These are phyloP conservation scores for Paramecium sexaurelia DNA, from an alignment of 73 alveolate genomes.

Conservation along the genomic window DNA sequence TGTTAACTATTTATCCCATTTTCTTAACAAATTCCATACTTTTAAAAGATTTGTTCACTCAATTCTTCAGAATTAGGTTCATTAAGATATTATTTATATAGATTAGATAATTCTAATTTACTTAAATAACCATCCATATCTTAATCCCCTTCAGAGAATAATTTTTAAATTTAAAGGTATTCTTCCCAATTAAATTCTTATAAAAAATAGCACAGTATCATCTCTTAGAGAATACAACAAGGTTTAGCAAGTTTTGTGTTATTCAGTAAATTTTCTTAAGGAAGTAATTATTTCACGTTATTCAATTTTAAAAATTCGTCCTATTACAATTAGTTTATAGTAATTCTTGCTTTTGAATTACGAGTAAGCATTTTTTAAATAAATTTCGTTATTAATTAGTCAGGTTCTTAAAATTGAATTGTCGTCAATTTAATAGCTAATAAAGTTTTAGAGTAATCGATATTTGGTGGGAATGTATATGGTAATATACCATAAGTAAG, in stretches of 20 bases:
- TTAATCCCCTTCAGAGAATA: conserved; percentile 16
- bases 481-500: background rate
- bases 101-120: background rate
- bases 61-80: background rate
- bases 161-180: background rate
- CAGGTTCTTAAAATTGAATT: background rate
- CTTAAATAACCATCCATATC: conserved; percentile 7
- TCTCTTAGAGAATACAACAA: background rate
- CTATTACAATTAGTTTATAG: background rate
- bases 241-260: background rate
- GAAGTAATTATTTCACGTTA: background rate
- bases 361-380: background rate
- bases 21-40: background rate
- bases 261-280: background rate
- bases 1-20: background rate
- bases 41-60: background rate
- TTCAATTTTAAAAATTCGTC: background rate
- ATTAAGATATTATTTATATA: background rate
- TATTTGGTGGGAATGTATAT: background rate
- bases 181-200: background rate
- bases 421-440: background rate
- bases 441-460: background rate
- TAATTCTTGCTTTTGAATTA: background rate
- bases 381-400: background rate
- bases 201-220: background rate